Evolutionary conservation across 768 basidiomycete genomes (phyloP).

Genomic region (Aureoboletus auriporus): DNA sequence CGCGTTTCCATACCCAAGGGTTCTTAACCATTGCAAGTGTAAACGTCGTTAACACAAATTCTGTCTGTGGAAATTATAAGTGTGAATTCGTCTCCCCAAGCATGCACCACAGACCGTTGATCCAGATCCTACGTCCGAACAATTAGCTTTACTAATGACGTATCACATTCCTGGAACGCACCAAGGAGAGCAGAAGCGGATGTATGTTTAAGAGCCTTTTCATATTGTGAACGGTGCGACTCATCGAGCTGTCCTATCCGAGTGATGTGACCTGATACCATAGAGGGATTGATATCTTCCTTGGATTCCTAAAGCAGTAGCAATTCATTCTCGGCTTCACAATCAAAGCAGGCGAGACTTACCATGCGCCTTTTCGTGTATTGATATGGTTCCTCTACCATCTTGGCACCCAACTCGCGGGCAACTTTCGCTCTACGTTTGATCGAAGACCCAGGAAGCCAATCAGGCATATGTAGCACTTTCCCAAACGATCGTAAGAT

Average conservation of each 20-base stretch:
- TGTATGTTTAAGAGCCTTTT: background rate
- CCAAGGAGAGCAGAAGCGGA: constrained; percentile 3
- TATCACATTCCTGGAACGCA: background rate
- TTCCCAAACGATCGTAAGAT: background rate
- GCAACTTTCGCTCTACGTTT: constrained; percentile 25
- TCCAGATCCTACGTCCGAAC: background rate
- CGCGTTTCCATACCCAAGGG: background rate
- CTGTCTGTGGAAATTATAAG: background rate
- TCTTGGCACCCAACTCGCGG: no score
- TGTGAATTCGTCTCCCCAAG: background rate
- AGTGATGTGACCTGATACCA: constrained; percentile 8
- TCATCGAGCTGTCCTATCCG: constrained; percentile 4
- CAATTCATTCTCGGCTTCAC: background rate
- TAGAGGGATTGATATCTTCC: background rate
- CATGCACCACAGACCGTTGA: background rate
- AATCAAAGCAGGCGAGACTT: background rate
- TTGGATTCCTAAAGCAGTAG: background rate
- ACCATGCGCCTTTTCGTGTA: constrained; percentile 19
- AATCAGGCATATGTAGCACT: constrained; percentile 18
- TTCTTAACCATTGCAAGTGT: constrained; percentile 15
- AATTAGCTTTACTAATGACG: background rate
- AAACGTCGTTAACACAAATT: background rate
- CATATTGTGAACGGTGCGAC: background rate
- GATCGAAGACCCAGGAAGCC: constrained; percentile 37
- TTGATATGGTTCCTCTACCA: constrained; percentile 19